Conservation (phyloP, 441 rosid species). For the Iberis amara region DNA sequence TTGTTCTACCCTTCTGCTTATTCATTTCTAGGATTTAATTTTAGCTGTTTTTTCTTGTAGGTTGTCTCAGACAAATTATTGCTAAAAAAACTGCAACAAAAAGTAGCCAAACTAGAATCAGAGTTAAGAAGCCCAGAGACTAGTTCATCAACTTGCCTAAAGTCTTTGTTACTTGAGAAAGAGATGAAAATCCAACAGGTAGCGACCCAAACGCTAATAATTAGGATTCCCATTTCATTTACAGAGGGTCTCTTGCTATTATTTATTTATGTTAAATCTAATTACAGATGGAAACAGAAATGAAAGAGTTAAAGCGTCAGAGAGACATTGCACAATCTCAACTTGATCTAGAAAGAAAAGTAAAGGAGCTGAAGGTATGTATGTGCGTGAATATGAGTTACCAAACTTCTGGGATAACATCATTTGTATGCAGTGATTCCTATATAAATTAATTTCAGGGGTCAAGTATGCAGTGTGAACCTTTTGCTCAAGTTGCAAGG, state of each 20-base stretch:
- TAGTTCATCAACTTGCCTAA: conserved; percentile 53
- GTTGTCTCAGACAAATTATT: conserved; percentile 65
- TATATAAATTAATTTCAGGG: conserved; percentile 37
- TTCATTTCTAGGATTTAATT: too few species aligned
- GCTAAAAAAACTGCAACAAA: conserved; percentile 77
- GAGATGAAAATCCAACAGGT: conserved; percentile 75
- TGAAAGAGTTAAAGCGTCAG: conserved; percentile 89
- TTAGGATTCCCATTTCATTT: neutral
- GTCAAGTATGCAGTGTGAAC: conserved; percentile 44
- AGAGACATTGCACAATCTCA: conserved; percentile 82
- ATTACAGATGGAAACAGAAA: conserved; percentile 71
- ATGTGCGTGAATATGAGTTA: conserved; percentile 6
- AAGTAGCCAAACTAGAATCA: conserved; percentile 92
- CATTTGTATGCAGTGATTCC: conserved; percentile 4
- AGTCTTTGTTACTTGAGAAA: conserved; percentile 56
- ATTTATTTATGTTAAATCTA: conserved; percentile 6
- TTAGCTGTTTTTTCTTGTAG: conserved; percentile 31
- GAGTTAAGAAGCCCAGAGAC: conserved; percentile 71
- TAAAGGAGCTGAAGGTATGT: conserved; percentile 62
- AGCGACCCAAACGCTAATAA: neutral
- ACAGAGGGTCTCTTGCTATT: neutral
- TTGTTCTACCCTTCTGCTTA: too few species aligned
- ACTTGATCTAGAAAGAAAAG: conserved; percentile 66
- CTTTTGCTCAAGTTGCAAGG: conserved; percentile 62
- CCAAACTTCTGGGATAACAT: conserved; percentile 3